A percentile compares a stretch with the other conserved stretches of the same genome.
These are phyloP conservation scores for Xylaria acuta DNA, from an alignment of 495 filamentous ascomycete genomes.

Conservation along the genomic window DNA sequence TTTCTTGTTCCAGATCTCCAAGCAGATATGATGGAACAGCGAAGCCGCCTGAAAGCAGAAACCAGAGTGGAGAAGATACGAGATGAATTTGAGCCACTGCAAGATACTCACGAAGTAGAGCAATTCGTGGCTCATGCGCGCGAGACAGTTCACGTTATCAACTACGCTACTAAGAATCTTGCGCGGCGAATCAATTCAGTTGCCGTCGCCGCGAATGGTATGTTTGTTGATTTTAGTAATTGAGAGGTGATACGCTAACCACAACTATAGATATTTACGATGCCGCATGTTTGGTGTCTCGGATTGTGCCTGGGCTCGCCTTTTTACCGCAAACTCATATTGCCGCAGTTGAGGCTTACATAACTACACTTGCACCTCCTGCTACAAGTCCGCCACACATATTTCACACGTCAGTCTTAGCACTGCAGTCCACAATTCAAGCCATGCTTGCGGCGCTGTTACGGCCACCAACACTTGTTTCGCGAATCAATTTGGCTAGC, in stretches of 20 bases:
- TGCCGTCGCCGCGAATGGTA: slow-evolving; percentile 63
- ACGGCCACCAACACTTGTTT: slow-evolving; percentile 79
- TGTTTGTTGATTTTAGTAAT: slow-evolving; percentile 9
- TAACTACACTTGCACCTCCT: slow-evolving; percentile 67
- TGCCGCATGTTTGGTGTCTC: slow-evolving; percentile 64
- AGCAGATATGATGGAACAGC: slow-evolving; percentile 84
- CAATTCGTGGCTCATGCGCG: slow-evolving; percentile 88
- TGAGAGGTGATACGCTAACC: background rate
- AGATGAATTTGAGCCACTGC: slow-evolving; percentile 84
- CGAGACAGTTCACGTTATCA: slow-evolving; percentile 83
- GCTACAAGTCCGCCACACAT: slow-evolving; percentile 75
- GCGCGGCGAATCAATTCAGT: slow-evolving; percentile 71
- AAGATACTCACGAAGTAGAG: slow-evolving; percentile 90
- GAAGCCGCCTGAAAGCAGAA: slow-evolving; percentile 84
- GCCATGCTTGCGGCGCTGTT: slow-evolving; percentile 82
- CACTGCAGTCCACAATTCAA: slow-evolving; percentile 76
- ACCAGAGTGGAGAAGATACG: slow-evolving; percentile 79
- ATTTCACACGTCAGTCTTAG: slow-evolving; percentile 76
- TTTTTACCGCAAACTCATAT: slow-evolving; percentile 74
- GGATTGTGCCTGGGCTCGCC: slow-evolving; percentile 61
- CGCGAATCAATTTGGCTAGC: slow-evolving; percentile 66
- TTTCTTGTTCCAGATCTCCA: slow-evolving; percentile 96
- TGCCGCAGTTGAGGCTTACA: slow-evolving; percentile 74
- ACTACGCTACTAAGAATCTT: slow-evolving; percentile 79
- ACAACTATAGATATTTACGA: slow-evolving; percentile 67